phyloP scores from a whole-genome alignment of 2,329 filamentous ascomycete genomes.

The Botrytis aclada region DNA sequence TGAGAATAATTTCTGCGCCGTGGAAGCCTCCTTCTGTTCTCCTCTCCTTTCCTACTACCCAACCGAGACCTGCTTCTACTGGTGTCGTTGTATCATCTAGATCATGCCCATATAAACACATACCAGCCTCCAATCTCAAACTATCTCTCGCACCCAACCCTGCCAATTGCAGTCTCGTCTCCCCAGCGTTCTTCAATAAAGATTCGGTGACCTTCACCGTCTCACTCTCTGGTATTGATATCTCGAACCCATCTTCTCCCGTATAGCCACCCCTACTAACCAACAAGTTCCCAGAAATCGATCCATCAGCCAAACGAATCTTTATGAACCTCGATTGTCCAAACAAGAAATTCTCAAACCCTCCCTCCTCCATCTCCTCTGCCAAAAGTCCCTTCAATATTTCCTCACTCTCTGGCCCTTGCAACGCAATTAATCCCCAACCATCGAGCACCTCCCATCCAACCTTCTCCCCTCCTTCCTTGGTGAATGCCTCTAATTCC shows the following conservation, averaged over 20 bases:
- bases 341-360: conserved; percentile 74
- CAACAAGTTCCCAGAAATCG: conserved; percentile 54
- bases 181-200: conserved; percentile 51
- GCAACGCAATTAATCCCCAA: conserved; percentile 80
- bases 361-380: conserved; percentile 41
- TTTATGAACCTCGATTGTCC: conserved; percentile 68
- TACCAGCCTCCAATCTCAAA: conserved; percentile 89
- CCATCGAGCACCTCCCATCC: conserved; percentile 68
- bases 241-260: conserved; percentile 96
- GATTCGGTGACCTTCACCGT: conserved; percentile 65
- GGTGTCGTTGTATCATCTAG: conserved; percentile 75
- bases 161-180: conserved; percentile 67
- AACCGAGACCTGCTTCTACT: conserved; percentile 63
- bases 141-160: conserved; percentile 90
- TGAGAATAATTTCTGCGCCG: conserved; percentile 73
- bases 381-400: conserved; percentile 65
- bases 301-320: conserved; percentile 57
- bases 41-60: conserved; percentile 82
- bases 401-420: conserved; percentile 74
- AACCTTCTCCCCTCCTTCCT: conserved; percentile 54
- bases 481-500: conserved; percentile 61
- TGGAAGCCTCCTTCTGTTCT: conserved; percentile 72
- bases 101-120: conserved; percentile 99
- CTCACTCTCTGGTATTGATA: conserved; percentile 71
- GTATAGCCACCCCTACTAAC: conserved; percentile 93